These are phyloP conservation scores for Fusarium musae DNA, from an alignment of 2,329 filamentous ascomycete genomes.

Conservation along the genomic window DNA sequence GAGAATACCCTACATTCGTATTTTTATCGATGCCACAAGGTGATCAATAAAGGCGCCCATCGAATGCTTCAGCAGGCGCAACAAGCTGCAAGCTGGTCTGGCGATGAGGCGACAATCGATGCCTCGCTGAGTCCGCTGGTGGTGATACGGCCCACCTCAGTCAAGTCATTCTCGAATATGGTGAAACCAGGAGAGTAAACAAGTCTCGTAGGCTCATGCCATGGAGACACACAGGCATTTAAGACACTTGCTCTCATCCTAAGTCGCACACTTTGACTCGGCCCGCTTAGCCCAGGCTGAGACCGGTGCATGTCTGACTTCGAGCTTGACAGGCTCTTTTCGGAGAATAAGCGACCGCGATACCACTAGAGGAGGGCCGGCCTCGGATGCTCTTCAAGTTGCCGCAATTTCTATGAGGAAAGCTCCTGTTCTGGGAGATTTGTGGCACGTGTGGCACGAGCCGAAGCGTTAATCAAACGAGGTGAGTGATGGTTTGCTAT, in stretches of 20 bases:
- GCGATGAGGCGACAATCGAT: slow-evolving; percentile 14
- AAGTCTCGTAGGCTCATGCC: slow-evolving; percentile 28
- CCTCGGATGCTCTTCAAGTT: slow-evolving; percentile 27
- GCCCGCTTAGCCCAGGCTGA: slow-evolving; percentile 40
- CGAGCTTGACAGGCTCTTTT: slow-evolving; percentile 43
- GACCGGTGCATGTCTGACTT: slow-evolving; percentile 44
- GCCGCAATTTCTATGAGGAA: slow-evolving; percentile 23
- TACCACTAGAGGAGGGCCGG: slow-evolving; percentile 19
- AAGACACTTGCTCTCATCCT: slow-evolving; percentile 16
- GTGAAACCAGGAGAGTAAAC: slow-evolving; percentile 39
- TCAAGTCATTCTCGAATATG: slow-evolving; percentile 45
- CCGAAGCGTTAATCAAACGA: slow-evolving; percentile 19
- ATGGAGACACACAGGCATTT: slow-evolving; percentile 31
- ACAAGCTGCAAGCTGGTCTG: slow-evolving; percentile 10
- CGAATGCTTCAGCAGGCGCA: neutral
- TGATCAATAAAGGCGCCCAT: neutral
- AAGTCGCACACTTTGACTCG: slow-evolving; percentile 44
- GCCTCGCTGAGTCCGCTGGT: slow-evolving; percentile 26
- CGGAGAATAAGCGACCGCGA: slow-evolving; percentile 31
- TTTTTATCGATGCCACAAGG: neutral
- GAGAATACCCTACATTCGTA: neutral
- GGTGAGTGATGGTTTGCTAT: slow-evolving; percentile 22
- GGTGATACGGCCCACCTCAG: slow-evolving; percentile 37
- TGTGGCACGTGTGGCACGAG: slow-evolving; percentile 32
- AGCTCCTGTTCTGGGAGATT: slow-evolving; percentile 26